These are phyloP conservation scores for Aspergillus uvarum DNA, from an alignment of 2,329 filamentous ascomycete species.

Conservation along the genomic window DNA sequence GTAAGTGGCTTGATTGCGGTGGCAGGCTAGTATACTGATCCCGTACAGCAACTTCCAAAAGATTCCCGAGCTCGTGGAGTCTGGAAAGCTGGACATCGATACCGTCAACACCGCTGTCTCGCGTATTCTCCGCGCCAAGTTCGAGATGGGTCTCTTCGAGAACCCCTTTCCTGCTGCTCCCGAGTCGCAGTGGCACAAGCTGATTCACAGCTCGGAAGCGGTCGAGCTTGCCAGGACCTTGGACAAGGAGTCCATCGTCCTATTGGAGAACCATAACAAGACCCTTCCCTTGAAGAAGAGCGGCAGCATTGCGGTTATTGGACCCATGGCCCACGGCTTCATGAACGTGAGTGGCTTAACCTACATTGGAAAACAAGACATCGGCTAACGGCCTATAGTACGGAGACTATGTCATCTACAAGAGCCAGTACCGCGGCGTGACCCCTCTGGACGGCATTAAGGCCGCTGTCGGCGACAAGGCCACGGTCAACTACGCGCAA, in stretches of 20 bases:
- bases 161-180: slow-evolving; percentile 63
- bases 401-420: slow-evolving; percentile 71
- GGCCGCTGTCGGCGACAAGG: slow-evolving; percentile 55
- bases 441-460: slow-evolving; percentile 70
- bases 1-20: slow-evolving; percentile 21
- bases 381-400: slow-evolving; percentile 47
- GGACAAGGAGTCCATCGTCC: slow-evolving; percentile 63
- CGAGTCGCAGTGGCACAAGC: slow-evolving; percentile 54
- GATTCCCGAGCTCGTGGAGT: slow-evolving; percentile 64
- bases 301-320: slow-evolving; percentile 70
- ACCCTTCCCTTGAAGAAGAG: slow-evolving; percentile 59
- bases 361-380: not conserved
- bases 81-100: slow-evolving; percentile 59
- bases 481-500: slow-evolving; percentile 64
- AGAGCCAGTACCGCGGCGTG: slow-evolving; percentile 63
- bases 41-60: slow-evolving; percentile 58
- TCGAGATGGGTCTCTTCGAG: slow-evolving; percentile 69
- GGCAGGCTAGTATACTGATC: slow-evolving; percentile 6
- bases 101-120: slow-evolving; percentile 66
- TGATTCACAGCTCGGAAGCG: slow-evolving; percentile 62
- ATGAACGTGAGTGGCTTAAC: slow-evolving; percentile 58
- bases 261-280: slow-evolving; percentile 59
- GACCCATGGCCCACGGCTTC: slow-evolving; percentile 70
- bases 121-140: slow-evolving; percentile 66
- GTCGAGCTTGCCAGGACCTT: slow-evolving; percentile 61